phyloP scores from a whole-genome alignment of 371 early-diverging fungal species.

The Conidiobolus coronatus region DNA sequence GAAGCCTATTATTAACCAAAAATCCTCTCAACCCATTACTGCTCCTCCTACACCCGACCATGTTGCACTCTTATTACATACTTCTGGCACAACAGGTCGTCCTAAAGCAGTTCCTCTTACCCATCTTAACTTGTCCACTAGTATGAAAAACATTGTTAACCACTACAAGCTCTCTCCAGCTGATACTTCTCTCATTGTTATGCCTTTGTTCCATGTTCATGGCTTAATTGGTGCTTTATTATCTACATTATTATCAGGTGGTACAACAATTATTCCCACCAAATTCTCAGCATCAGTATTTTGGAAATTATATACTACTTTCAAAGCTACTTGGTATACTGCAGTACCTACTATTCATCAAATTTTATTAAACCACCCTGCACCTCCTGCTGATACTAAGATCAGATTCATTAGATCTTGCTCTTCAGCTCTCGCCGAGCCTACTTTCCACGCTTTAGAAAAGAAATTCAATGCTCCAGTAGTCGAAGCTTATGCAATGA shows the following conservation, averaged over 20 bases:
- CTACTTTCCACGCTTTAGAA: conserved; percentile 42
- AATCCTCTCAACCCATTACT: neutral
- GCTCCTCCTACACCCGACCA: conserved; percentile 19
- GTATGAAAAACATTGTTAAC: conserved; percentile 42
- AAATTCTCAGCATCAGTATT: conserved; percentile 58
- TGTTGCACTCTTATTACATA: conserved; percentile 51
- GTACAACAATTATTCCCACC: conserved; percentile 51
- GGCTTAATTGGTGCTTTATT: conserved; percentile 61
- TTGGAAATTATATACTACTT: conserved; percentile 42
- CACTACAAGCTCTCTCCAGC: conserved; percentile 33
- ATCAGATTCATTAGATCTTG: conserved; percentile 73
- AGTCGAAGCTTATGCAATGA: conserved; percentile 79
- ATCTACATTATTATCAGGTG: conserved; percentile 50
- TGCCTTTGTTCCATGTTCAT: conserved; percentile 87
- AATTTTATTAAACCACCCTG: conserved; percentile 34
- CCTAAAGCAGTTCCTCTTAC: conserved; percentile 75
- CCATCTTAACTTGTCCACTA: conserved; percentile 47
- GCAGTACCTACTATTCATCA: conserved; percentile 85
- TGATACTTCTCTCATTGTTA: conserved; percentile 52
- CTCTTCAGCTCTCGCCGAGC: conserved; percentile 58
- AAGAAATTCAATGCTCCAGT: conserved; percentile 48
- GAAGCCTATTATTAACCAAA: neutral
- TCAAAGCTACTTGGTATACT: conserved; percentile 47
- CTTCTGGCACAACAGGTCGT: conserved; percentile 60
- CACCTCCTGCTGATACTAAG: conserved; percentile 15